phyloP scores from a whole-genome alignment of 2,329 filamentous ascomycete genomes.

The Claviceps pazoutovae region DNA sequence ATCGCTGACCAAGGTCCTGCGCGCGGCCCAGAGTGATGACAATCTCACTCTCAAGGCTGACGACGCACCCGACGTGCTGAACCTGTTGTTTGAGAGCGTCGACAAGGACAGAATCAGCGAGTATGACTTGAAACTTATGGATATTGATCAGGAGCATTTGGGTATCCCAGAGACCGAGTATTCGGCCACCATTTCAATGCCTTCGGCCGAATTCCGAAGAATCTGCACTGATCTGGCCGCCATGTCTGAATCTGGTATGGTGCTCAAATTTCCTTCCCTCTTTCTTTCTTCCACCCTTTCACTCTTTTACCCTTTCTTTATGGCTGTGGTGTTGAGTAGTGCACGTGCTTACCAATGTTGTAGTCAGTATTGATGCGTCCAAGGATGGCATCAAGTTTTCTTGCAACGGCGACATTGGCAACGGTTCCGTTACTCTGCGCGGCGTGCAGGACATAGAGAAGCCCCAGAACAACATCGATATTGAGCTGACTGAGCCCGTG shows the following conservation, averaged over 20 bases:
- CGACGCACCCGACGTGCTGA: conserved; percentile 89
- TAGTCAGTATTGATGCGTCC: conserved; percentile 87
- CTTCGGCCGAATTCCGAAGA: conserved; percentile 76
- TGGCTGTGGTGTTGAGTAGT: background rate
- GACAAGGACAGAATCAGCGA: conserved; percentile 87
- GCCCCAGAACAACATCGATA: conserved; percentile 70
- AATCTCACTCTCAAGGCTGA: conserved; percentile 94
- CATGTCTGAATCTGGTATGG: conserved; percentile 82
- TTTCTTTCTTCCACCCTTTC: background rate
- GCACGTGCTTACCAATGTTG: background rate
- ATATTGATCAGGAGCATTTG: conserved; percentile 98
- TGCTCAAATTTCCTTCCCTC: background rate
- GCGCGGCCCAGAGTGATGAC: conserved; percentile 86
- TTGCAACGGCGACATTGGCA: conserved; percentile 89
- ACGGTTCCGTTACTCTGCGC: conserved; percentile 82
- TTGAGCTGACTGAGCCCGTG: conserved; percentile 84
- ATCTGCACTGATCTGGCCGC: conserved; percentile 87
- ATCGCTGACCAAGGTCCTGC: conserved; percentile 93
- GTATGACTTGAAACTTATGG: conserved; percentile 99
- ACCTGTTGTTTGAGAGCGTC: conserved; percentile 85
- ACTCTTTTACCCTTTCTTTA: background rate
- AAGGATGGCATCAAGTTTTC: conserved; percentile 97
- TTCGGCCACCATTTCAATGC: conserved; percentile 80
- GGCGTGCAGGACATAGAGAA: conserved; percentile 84
- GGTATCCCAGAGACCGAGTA: conserved; percentile 99